Evolutionary conservation across 2,329 filamentous ascomycete species (phyloP), one percentile per base, ranked within the genome.

Genomic region (Stemphylium vesicarium): DNA sequence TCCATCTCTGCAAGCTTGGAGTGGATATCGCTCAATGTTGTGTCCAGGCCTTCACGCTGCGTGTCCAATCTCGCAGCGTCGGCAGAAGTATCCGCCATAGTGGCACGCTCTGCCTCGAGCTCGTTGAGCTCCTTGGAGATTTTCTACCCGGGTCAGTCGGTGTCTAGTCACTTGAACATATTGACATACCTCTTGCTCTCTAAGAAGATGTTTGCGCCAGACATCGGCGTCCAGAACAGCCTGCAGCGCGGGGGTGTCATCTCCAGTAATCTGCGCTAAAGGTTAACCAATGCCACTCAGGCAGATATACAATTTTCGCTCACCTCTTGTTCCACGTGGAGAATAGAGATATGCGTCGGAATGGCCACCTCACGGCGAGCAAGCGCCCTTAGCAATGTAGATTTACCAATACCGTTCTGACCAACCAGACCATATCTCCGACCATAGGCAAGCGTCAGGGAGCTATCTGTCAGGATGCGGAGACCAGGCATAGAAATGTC

Each of bases 311-410:
- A 8, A 4, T 31, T 22, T n/a, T 69, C 24, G 8, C 79, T 70
- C 78, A 92, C 90, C 82, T 99, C 95, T 83, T 99, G 95, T 76
- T 98, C 95, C 45, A 99, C 95, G 81, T 99, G 95, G 15, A 99
- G 85, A 84, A 99, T 99, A 10, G 95, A 97, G 63, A 99, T 99
- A 68, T 99, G 94, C 1, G 91, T 96, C 10, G 95, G 95, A 78
- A 99, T 95, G 4, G 93, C 85, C 56, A 99, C 85, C 74, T 99
- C 95, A 89, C 95, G 87, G 70, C 92, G 88, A 70, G 93, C 96
- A 63, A 99, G 82, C 13, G 95, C 95, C 65, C 95, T 86, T 59
- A 99, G 84, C 62, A 99, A 81, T n/a, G 95, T 99, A 73, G 92
- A 81, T 77, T 82, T 82, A 73, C 80, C 95, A 62, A 99, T 94